Evolutionary conservation across 306 rosid species (phyloP), one percentile per base, ranked within the genome.

Genomic region (Fragaria vesca): DNA sequence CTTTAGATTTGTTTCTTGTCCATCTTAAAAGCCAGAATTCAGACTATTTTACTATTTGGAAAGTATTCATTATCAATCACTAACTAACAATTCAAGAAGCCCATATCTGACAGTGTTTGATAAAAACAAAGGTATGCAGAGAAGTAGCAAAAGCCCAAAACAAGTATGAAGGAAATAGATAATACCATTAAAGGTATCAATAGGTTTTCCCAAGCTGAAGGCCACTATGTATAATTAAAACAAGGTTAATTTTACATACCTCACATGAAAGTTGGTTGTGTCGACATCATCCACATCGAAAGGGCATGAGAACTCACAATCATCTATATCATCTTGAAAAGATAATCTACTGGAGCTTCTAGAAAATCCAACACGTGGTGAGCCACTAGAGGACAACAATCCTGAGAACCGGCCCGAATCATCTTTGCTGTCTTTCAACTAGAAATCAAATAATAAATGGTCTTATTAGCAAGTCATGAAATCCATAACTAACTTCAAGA

Each of bases 351-450:
- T 90, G 12, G 97, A 93, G 87, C 92, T 87, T 84, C 92, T 85
- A 65, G 97, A 93, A 85, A 88, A 88, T 79, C 97, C 97, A 82
- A 92, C 54, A 20, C 90, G 86, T 42, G 93, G 97, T 51, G 97
- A 93, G 86, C 85, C 96, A 83, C 96, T 90, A 17, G 97, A 93
- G 71, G 96, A 93, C 78, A 90, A 80, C 87, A 88, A 86, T 79
- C 89, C 96, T 68, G 97, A 93, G 87, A 90, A 90, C 77, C 96
- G 74, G 74, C 97, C 96, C 0, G 96, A 93, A 79, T 93, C 97
- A 42, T 90, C 97, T 89, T 72, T 93, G 85, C 86, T 86, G 74
- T 93, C 97, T 87, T 75, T 87, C 76, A 85, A 57, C 97, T 93
- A 77, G 13, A 73, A 47, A 87, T 77, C 61, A 83, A 38, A 81